Evolutionary conservation across 495 filamentous ascomycete species (phyloP), one percentile per base, ranked within the genome.

Genomic region (Chaetomium cochliodes): DNA sequence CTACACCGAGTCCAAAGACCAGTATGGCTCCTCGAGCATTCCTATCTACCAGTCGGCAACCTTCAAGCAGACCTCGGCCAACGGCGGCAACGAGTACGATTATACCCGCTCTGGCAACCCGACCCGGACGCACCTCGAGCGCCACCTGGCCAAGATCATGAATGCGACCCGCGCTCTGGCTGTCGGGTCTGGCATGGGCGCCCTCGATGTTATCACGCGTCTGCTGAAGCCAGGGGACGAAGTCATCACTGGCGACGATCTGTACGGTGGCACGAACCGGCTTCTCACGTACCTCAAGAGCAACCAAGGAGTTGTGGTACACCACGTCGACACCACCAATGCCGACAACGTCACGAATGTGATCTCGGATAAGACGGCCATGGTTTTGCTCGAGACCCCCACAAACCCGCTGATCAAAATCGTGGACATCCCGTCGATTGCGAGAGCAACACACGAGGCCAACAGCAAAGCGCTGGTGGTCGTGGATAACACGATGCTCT

Each of bases 371-470:
- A 96, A 93, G 80, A 98, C 94, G 5, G 83, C 93, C 65, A 96
- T 98, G 94, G 92, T 98, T 1, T 86, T 98, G 26, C 85, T 98
- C 28, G 94, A 98, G 75, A 96, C 92, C 0, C 94, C 94, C 0
- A 98, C 94, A 33, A 98, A 98, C 78, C 94, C 94, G 16, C 82
- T 98, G 25, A 97, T 98, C 81, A 98, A 98, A 81, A 92, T 98
- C 70, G 90, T 92, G 71, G 93, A 98, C 70, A 92, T 98, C 67
- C 83, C 87, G 2, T 75, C 83, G 22, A 93, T 98, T 65, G 87
- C 92, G 9, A 76, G 84, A 18, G 77, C 86, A 23, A 85, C 89
- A 4, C 93, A 98, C 76, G 86, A 86, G 58, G 87, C 84, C 9
- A 96, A 93, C 73, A 81, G 87, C n/a, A 85, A 82, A 65, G 88